phyloP scores from a whole-genome alignment of 176 grass and related monocot genomes.

The Paspalum vaginatum region DNA sequence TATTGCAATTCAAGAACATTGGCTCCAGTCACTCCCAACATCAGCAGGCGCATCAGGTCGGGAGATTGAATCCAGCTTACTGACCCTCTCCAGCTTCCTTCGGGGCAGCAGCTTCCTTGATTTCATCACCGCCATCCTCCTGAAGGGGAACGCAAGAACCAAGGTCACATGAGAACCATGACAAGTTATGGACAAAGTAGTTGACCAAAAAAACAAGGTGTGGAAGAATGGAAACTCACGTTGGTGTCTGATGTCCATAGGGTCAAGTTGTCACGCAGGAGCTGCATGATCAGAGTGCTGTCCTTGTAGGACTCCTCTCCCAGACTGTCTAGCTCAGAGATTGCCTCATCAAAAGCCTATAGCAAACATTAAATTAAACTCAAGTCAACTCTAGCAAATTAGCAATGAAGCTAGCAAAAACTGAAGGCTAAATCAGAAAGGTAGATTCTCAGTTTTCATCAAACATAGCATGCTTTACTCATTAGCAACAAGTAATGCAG shows the following conservation, averaged over 20 bases:
- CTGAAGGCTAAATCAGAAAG: not conserved
- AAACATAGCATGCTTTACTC: not conserved
- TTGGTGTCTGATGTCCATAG: constrained; percentile 88
- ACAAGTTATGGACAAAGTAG: not conserved
- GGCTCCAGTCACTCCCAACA: constrained; percentile 27
- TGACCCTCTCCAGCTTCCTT: constrained; percentile 63
- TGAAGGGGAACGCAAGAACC: constrained; percentile 8
- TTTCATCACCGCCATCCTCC: constrained; percentile 71
- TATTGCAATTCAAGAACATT: constrained; percentile 39
- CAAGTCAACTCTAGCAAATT: not conserved
- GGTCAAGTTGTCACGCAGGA: constrained; percentile 89
- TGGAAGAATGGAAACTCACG: constrained; percentile 25
- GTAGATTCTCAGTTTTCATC: not conserved
- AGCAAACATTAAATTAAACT: not conserved
- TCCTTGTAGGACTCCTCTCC: constrained; percentile 97
- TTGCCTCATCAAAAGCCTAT: constrained; percentile 91
- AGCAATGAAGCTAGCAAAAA: not conserved
- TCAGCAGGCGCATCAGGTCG: constrained; percentile 25
- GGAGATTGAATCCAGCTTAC: constrained; percentile 34
- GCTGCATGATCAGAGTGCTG: constrained; percentile 94
- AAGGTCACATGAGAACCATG: constrained; percentile 22
- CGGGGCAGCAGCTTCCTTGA: constrained; percentile 64
- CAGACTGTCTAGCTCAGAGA: constrained; percentile 87
- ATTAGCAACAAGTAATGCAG: not conserved
- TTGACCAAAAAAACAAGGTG: not conserved